Evolutionary conservation across 768 basidiomycete genomes (phyloP).

Genomic region (Piloderma croceum): DNA sequence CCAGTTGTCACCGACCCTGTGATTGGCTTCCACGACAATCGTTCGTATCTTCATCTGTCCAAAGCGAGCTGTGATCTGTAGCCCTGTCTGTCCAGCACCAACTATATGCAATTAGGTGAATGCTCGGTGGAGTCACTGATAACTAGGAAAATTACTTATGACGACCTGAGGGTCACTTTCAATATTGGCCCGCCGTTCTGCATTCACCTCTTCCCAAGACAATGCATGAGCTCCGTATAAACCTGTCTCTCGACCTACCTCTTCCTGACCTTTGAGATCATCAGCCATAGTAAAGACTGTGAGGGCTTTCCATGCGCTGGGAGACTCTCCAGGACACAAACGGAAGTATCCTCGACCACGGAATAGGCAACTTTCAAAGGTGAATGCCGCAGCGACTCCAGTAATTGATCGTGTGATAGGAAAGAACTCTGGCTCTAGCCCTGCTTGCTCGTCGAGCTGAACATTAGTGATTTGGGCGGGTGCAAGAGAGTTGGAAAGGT

Average conservation of each 20-base stretch:
- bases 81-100: slow-evolving; percentile 39
- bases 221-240: slow-evolving; percentile 12
- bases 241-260: slow-evolving; percentile 9
- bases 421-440: slow-evolving; percentile 8
- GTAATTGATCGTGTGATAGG: slow-evolving; percentile 5
- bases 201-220: slow-evolving; percentile 12
- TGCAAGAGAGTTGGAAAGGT: slow-evolving; percentile 6
- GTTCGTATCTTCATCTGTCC: slow-evolving; percentile 34
- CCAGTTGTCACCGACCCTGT: slow-evolving; percentile 38
- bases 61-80: slow-evolving; percentile 39
- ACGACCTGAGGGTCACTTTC: slow-evolving; percentile 18
- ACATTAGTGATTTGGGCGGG: slow-evolving; percentile 21
- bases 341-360: slow-evolving; percentile 15
- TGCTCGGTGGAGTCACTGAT: too few relatives aligned
- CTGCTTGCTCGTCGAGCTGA: slow-evolving; percentile 19
- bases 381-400: slow-evolving; percentile 14
- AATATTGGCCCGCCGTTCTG: slow-evolving; percentile 8
- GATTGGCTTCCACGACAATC: slow-evolving; percentile 32
- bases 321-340: slow-evolving; percentile 4
- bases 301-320: slow-evolving; percentile 16
- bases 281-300: slow-evolving; percentile 12
- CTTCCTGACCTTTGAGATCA: slow-evolving; percentile 21
- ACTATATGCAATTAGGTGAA: slow-evolving; percentile 21
- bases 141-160: slow-evolving; percentile 9
- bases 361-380: slow-evolving; percentile 10